These are phyloP conservation scores for Hypoxylon trugodes DNA, from an alignment of 495 filamentous ascomycete genomes.

Conservation along the genomic window DNA sequence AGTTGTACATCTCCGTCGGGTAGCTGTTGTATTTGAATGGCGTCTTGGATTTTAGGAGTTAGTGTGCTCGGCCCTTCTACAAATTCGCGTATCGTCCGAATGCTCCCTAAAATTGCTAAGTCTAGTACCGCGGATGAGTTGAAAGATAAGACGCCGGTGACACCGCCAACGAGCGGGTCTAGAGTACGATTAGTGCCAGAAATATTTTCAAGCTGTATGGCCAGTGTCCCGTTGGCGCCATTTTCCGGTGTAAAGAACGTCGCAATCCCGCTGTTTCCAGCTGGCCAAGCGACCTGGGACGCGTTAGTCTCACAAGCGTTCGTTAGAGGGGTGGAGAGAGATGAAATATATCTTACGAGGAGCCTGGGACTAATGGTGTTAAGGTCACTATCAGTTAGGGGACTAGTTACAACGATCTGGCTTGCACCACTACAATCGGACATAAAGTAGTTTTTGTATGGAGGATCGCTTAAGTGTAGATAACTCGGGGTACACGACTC, in stretches of 20 bases:
- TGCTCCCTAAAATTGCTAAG: slow-evolving; percentile 65
- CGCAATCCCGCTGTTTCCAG: slow-evolving; percentile 67
- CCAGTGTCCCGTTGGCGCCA: slow-evolving; percentile 62
- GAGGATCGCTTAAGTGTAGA: slow-evolving; percentile 48
- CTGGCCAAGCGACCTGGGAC: slow-evolving; percentile 66
- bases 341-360: slow-evolving; percentile 43
- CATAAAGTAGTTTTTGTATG: slow-evolving; percentile 72
- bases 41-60: slow-evolving; percentile 60
- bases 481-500: slow-evolving; percentile 28
- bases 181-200: slow-evolving; percentile 39
- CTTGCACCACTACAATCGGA: slow-evolving; percentile 64
- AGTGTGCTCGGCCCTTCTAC: slow-evolving; percentile 65
- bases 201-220: slow-evolving; percentile 60
- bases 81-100: slow-evolving; percentile 69
- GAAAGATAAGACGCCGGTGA: slow-evolving; percentile 61
- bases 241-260: slow-evolving; percentile 63
- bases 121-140: slow-evolving; percentile 63
- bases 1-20: slow-evolving; percentile 55
- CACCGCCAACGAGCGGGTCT: slow-evolving; percentile 56
- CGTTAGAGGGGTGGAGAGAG: neutral
- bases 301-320: slow-evolving; percentile 16
- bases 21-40: slow-evolving; percentile 46
- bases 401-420: slow-evolving; percentile 68
- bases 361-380: slow-evolving; percentile 63
- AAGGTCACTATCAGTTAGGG: slow-evolving; percentile 61